Evolutionary conservation across 2,329 filamentous ascomycete species (phyloP).

Genomic region (Sphaerulina musiva): DNA sequence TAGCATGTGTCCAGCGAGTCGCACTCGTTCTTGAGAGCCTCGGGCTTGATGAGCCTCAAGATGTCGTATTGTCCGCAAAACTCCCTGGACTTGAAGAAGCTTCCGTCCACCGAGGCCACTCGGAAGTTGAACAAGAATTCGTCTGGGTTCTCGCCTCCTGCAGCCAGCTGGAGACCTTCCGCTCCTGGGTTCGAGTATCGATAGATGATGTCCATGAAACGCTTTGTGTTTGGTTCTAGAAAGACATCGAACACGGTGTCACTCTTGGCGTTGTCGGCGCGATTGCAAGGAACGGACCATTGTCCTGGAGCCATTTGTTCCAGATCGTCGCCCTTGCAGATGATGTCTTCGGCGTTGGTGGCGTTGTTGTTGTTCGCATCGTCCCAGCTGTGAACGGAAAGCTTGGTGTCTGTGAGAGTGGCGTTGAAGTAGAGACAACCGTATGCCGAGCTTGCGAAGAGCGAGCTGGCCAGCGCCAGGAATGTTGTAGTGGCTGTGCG

Average conservation of each 20-base stretch:
- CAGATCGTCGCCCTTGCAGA: slow-evolving; percentile 13
- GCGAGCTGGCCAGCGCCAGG: slow-evolving; percentile 9
- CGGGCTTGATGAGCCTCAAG: slow-evolving; percentile 15
- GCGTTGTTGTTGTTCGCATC: slow-evolving; percentile 19
- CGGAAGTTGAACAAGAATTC: slow-evolving; percentile 19
- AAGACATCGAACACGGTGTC: slow-evolving; percentile 19
- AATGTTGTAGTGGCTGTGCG: slow-evolving; percentile 3
- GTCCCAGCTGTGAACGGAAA: slow-evolving; percentile 19
- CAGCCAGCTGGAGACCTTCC: slow-evolving; percentile 8
- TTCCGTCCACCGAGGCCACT: slow-evolving; percentile 15
- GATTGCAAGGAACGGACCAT: slow-evolving; percentile 15
- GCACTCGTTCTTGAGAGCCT: slow-evolving; percentile 18
- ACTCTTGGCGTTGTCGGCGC: slow-evolving; percentile 11
- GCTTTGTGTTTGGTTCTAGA: slow-evolving; percentile 14
- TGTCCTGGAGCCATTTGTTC: slow-evolving; percentile 2
- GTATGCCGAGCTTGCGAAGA: slow-evolving; percentile 7
- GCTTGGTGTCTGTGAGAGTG: slow-evolving; percentile 13
- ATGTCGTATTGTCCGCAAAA: slow-evolving; percentile 18
- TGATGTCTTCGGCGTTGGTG: slow-evolving; percentile 16
- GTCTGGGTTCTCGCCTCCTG: slow-evolving; percentile 9
- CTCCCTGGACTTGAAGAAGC: slow-evolving; percentile 18
- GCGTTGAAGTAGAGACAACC: slow-evolving; percentile 20
- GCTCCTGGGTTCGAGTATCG: slow-evolving; percentile 17
- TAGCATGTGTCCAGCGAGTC: slow-evolving; percentile 17
- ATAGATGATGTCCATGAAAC: slow-evolving; percentile 20